Base-by-base conservation (phyloP, 129 eudicot species). In the Flaveria bidentis region DNA sequence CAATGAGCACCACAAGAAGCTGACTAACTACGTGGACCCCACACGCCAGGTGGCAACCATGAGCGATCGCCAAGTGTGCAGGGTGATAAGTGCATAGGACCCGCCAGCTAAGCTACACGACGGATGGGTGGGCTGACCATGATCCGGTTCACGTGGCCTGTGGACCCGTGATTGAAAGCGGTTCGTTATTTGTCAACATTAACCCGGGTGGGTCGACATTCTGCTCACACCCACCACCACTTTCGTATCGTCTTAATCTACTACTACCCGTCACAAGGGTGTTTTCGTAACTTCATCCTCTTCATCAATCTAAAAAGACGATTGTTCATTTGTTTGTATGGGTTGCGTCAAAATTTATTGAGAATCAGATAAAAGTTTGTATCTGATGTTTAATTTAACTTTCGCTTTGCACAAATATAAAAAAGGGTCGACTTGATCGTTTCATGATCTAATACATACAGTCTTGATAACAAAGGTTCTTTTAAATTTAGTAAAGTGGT, bases 61-160 rank as follows among this genome's bases (percentile, higher is more conserved):
- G 74, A 0, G 20, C 12, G 14, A 55, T 13, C 58, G 79, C 84
- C 84, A 80, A 42, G 84, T 80, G 71, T 74, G 74, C 42, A 45
- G 63, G 39, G 30, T 52, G 67, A 42, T 52, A 49, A 72, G 44
- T 15, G n/a, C 15, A 50, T 44, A n/a, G 71, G 83, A 55, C 79
- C 83, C 70, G 53, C 83, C 53, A 73, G 74, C 63, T 73, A 66
- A 67, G 71, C 76, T 80, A 80, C 6, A 45, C 79, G 76, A 80
- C 84, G 65, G 15, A 33, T 56, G 51, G 14, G 39, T 9, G 69
- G 76, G 80, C 84, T 80, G 80, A 80, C 84, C 83, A 39, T 74
- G 84, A 80, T 80, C 84, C 84, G 14, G 7, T 53, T 80, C 84
- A 80, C 84, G 80, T 80, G 84, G 56, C 71, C 67, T 18, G 6